Evolutionary conservation across 139 green algal species (phyloP).

Genomic region (Chlamydomonas incerta): DNA sequence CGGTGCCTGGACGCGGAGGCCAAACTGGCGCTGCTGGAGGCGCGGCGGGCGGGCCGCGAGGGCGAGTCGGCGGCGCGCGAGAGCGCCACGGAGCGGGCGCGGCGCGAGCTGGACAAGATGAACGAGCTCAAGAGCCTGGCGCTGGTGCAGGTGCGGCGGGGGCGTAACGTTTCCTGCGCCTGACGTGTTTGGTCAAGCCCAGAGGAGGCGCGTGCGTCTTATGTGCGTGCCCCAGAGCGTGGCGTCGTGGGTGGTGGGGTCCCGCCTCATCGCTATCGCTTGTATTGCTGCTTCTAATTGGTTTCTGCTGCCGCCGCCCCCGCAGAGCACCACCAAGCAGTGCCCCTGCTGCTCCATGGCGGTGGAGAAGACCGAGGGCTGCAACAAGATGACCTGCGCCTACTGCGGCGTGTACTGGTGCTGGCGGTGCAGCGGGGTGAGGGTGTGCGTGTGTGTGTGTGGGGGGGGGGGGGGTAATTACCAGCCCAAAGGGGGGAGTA

Average conservation of each 20-base stretch:
- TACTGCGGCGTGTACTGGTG: conserved; percentile 69
- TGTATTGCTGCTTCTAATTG: no score
- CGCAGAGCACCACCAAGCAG: conserved; percentile 53
- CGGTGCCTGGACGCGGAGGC: conserved; percentile 60
- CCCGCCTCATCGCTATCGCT: no score
- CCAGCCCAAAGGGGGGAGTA: no score
- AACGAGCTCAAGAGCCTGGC: conserved; percentile 43
- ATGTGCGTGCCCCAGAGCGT: no score
- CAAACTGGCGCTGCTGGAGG: conserved; percentile 58
- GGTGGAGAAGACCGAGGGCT: conserved; percentile 79
- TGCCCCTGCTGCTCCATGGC: conserved; percentile 80
- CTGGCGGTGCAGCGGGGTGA: conserved; percentile 40
- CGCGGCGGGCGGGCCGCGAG: not conserved
- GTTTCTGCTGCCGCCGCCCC: not conserved
- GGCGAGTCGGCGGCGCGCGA: not conserved
- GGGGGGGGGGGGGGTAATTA: no score
- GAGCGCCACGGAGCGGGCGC: conserved; percentile 22
- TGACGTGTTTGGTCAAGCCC: no score
- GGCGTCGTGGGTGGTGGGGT: no score
- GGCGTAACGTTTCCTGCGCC: no score
- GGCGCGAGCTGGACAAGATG: conserved; percentile 7
- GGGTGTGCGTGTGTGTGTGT: no score
- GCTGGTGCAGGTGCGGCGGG: conserved; percentile 22
- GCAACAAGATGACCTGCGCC: conserved; percentile 92
- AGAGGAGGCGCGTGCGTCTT: no score